phyloP scores from a whole-genome alignment of 1,284 basidiomycete genomes.

The Ustilago cynodontis region DNA sequence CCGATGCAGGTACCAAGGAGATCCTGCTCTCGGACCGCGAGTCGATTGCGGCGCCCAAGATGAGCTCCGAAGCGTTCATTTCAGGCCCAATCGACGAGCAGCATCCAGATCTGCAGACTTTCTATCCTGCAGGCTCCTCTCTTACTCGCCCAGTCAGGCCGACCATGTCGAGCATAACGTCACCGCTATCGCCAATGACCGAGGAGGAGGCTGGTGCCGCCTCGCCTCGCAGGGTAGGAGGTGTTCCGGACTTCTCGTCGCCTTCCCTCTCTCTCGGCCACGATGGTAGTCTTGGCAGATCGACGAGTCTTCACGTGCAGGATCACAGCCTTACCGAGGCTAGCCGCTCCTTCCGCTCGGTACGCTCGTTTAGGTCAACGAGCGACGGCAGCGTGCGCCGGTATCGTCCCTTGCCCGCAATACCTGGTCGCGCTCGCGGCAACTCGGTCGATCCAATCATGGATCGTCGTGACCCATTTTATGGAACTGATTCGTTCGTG shows the following conservation, averaged over 20 bases:
- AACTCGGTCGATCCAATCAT: conserved; percentile 18
- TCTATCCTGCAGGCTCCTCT: conserved; percentile 14
- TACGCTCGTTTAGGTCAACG: conserved; percentile 21
- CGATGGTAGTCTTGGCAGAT: background rate
- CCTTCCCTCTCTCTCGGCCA: background rate
- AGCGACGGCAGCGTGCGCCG: conserved; percentile 21
- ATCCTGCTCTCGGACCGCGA: conserved; percentile 34
- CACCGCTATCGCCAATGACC: conserved; percentile 16
- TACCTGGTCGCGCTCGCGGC: conserved; percentile 4
- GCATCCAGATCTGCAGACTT: conserved; percentile 20
- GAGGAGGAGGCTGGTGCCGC: conserved; percentile 10
- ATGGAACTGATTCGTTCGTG: conserved; percentile 14
- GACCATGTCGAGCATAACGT: background rate
- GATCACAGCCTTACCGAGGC: background rate
- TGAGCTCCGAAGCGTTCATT: conserved; percentile 15
- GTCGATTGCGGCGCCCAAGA: conserved; percentile 9
- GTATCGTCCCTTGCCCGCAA: conserved; percentile 14
- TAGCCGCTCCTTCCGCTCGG: conserved; percentile 22
- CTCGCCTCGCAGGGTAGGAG: conserved; percentile 20
- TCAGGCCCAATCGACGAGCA: conserved; percentile 20
- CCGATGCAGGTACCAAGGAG: conserved; percentile 33
- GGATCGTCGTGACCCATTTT: conserved; percentile 6
- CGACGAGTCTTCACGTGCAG: background rate
- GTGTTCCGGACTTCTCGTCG: conserved; percentile 12
- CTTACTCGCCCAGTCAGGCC: conserved; percentile 1